Conservation (phyloP, 768 basidiomycete genomes). For the Pisolithus microcarpus region DNA sequence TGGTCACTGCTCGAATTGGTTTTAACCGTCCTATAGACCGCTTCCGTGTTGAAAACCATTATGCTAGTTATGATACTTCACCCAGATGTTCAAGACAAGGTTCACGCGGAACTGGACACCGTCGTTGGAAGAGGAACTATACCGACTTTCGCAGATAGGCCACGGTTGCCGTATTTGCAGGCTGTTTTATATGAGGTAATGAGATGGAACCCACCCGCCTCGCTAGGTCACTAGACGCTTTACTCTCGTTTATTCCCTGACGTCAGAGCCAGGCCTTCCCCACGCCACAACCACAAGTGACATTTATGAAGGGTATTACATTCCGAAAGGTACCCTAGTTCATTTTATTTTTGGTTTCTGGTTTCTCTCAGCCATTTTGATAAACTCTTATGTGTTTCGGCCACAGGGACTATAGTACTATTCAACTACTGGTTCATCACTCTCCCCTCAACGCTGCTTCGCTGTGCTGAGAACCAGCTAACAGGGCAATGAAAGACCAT, state of each 20-base stretch:
- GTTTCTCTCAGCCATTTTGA: background rate
- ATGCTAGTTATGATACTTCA: conserved; percentile 2
- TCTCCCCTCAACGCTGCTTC: background rate
- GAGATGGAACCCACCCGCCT: conserved; percentile 1
- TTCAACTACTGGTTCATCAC: background rate
- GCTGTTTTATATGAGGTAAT: conserved; percentile 5
- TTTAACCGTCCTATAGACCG: background rate
- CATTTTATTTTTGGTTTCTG: background rate
- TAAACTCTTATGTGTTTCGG: background rate
- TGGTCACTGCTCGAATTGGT: background rate
- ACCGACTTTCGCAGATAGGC: conserved; percentile 1
- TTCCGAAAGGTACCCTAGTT: conserved; percentile 14
- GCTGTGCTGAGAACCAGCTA: background rate
- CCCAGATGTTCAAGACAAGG: conserved; percentile 6
- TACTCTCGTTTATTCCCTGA: background rate
- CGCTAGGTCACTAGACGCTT: conserved; percentile 1
- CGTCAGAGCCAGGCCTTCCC: background rate
- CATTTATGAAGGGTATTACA: conserved; percentile 13
- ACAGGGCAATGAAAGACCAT: background rate
- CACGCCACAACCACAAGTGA: conserved; percentile 8
- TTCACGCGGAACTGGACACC: conserved; percentile 3
- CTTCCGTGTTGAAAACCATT: background rate
- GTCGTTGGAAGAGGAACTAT: background rate
- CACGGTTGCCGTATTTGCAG: conserved; percentile 3
- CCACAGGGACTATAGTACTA: background rate